These are phyloP conservation scores for Biscogniauxia sp. DNA, from an alignment of 2,329 filamentous ascomycete species.

Conservation along the genomic window DNA sequence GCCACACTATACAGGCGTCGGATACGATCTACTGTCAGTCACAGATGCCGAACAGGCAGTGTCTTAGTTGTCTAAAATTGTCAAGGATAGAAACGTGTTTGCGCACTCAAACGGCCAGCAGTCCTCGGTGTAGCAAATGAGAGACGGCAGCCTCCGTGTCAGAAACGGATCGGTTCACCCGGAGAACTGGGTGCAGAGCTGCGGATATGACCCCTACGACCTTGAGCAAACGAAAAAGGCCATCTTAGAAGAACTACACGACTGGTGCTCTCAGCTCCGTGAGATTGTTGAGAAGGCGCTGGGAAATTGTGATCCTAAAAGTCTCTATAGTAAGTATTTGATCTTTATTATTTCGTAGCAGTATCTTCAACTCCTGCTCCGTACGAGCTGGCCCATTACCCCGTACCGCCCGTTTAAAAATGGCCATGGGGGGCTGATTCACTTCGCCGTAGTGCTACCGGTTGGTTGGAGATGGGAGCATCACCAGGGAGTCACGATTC, in stretches of 20 bases:
- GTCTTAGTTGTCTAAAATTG: conserved; percentile 41
- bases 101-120: conserved; percentile 40
- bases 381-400: too few species aligned
- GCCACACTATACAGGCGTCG: conserved; percentile 47
- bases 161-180: conserved; percentile 38
- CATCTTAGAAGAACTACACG: conserved; percentile 21
- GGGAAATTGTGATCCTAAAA: conserved; percentile 39
- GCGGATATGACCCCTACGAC: conserved; percentile 43
- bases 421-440: too few species aligned
- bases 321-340: conserved; percentile 40
- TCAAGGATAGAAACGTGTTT: conserved; percentile 49
- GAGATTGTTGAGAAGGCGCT: conserved; percentile 41
- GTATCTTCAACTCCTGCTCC: too few species aligned
- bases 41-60: conserved; percentile 39
- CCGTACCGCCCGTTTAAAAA: too few species aligned
- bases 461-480: conserved; percentile 47
- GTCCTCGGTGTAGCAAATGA: conserved; percentile 44
- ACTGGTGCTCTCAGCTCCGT: conserved; percentile 43
- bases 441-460: conserved; percentile 41
- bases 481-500: conserved; percentile 47
- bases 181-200: conserved; percentile 39
- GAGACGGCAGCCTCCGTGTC: conserved; percentile 47
- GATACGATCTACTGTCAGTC: conserved; percentile 41
- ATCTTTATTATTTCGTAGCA: too few species aligned
- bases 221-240: conserved; percentile 35